Evolutionary conservation across 805 yeast species (phyloP).

Genomic region (Suhomyces sp.): DNA sequence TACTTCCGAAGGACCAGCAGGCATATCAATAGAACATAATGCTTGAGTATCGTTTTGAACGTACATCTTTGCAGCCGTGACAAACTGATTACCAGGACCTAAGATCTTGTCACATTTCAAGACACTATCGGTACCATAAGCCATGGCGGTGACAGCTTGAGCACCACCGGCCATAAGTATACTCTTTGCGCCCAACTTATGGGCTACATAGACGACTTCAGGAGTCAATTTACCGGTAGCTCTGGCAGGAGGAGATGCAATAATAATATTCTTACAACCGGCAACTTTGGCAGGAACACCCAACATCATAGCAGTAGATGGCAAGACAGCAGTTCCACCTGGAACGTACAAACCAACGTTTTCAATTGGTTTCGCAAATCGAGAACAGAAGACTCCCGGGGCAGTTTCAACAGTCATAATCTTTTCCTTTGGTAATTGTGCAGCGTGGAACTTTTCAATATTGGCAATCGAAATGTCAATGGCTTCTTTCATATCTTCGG

Average conservation of each 20-base stretch:
- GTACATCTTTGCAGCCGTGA: conserved; percentile 98
- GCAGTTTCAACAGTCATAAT: conserved; percentile 83
- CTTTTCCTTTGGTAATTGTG: conserved; percentile 74
- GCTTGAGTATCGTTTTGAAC: conserved; percentile 96
- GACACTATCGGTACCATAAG: conserved; percentile 91
- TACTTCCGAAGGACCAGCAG: conserved; percentile 99
- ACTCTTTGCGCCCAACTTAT: conserved; percentile 86
- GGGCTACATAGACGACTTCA: conserved; percentile 96
- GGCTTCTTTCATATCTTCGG: conserved; percentile 75
- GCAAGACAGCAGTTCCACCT: conserved; percentile 98
- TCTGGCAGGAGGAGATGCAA: conserved; percentile 93
- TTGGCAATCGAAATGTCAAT: conserved; percentile 87
- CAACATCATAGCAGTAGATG: conserved; percentile 96
- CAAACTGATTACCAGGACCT: conserved; percentile 99
- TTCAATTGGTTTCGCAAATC: conserved; percentile 94
- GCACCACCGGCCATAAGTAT: conserved; percentile 99
- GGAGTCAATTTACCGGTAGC: conserved; percentile 91
- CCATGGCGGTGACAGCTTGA: conserved; percentile 98
- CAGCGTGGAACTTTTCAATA: conserved; percentile 88
- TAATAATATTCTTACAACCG: conserved; percentile 85
- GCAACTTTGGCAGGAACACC: conserved; percentile 99
- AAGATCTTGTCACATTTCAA: conserved; percentile 94
- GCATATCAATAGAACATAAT: conserved; percentile 96
- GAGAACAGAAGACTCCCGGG: conserved; percentile 91
- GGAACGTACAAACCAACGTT: conserved; percentile 95